Conservation (phyloP, 495 filamentous ascomycete genomes). For the Annulohypoxylon stygium region DNA sequence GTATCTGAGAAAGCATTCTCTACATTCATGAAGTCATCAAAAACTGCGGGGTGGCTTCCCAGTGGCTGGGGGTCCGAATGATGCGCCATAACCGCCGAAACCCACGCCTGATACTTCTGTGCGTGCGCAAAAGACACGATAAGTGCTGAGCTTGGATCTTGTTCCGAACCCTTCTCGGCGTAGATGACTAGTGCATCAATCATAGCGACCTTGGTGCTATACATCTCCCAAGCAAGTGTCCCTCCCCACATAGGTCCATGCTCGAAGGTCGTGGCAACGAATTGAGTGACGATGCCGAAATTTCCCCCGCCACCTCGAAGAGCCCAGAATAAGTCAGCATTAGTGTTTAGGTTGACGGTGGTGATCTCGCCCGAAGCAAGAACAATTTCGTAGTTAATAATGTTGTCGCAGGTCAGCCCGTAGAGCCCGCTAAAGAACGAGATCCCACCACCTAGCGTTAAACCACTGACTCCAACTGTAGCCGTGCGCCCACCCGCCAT, state of each 20-base stretch:
- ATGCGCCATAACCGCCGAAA: conserved; percentile 24
- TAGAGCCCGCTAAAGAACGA: conserved; percentile 61
- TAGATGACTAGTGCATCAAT: conserved; percentile 28
- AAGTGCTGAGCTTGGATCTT: conserved; percentile 32
- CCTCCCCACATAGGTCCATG: conserved; percentile 42
- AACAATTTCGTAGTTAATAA: conserved; percentile 61
- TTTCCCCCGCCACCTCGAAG: conserved; percentile 60
- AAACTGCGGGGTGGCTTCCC: conserved; percentile 57
- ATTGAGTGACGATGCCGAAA: conserved; percentile 63
- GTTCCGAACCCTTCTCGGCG: conserved; percentile 15
- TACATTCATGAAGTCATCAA: conserved; percentile 58
- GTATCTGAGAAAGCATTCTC: conserved; percentile 51
- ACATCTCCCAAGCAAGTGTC: conserved; percentile 32
- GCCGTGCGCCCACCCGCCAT: conserved; percentile 65
- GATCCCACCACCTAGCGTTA: conserved; percentile 64
- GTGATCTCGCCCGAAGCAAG: conserved; percentile 59
- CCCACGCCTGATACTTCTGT: conserved; percentile 28
- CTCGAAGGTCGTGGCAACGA: conserved; percentile 26
- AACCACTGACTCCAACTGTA: conserved; percentile 68
- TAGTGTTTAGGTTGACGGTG: conserved; percentile 53
- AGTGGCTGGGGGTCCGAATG: conserved; percentile 58
- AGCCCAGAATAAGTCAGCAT: conserved; percentile 65
- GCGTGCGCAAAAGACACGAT: conserved; percentile 39
- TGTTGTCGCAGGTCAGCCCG: conserved; percentile 62
- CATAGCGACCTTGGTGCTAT: conserved; percentile 14